Percentiles rank a stretch among this genome's conserved stretches.
These are phyloP conservation scores for barley (Hordeum vulgare) DNA, from an alignment of 176 grass and related monocot species.

Conservation along the genomic window DNA sequence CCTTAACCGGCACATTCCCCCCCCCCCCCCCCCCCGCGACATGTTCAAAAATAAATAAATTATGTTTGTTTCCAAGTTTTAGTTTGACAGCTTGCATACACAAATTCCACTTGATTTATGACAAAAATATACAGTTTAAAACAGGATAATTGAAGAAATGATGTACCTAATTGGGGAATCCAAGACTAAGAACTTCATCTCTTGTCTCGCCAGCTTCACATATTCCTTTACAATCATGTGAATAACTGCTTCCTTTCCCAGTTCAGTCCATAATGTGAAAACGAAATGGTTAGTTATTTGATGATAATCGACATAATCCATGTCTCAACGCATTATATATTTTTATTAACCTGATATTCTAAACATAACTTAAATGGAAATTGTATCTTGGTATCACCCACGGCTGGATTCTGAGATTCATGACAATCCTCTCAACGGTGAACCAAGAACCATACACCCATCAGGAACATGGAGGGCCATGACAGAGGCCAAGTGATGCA, in stretches of 20 bases:
- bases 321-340: background rate
- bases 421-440: slow-evolving; percentile 42
- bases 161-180: slow-evolving; percentile 48
- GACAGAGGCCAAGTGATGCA: slow-evolving; percentile 24
- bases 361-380: slow-evolving; percentile 36
- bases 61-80: no score
- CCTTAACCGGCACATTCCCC: no score
- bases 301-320: background rate
- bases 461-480: slow-evolving; percentile 33
- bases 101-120: background rate
- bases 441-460: slow-evolving; percentile 42
- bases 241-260: slow-evolving; percentile 49
- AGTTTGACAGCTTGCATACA: background rate
- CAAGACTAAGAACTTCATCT: slow-evolving; percentile 46
- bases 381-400: slow-evolving; percentile 58
- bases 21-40: no score
- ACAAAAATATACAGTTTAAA: background rate
- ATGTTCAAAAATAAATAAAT: no score
- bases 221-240: slow-evolving; percentile 47
- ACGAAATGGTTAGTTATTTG: background rate
- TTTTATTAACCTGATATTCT: background rate
- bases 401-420: slow-evolving; percentile 46
- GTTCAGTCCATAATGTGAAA: slow-evolving; percentile 31
- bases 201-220: slow-evolving; percentile 36
- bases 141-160: background rate